Percentiles rank a stretch among this genome's conserved stretches.
These are phyloP conservation scores for Melanopsichium pennsylvanicum DNA, from an alignment of 1,284 basidiomycete genomes.

Conservation along the genomic window DNA sequence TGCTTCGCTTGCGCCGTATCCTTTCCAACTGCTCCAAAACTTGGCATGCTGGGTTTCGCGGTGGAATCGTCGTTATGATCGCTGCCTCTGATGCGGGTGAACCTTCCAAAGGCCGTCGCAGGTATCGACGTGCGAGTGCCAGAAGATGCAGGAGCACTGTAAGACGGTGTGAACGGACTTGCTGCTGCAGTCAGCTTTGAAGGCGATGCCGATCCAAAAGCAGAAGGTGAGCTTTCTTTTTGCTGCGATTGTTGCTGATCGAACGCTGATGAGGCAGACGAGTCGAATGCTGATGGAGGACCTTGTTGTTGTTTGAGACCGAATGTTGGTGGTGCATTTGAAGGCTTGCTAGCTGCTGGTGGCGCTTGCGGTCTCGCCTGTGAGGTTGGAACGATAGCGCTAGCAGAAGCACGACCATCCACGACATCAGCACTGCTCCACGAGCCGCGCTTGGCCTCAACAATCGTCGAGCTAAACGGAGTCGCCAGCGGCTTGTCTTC, in stretches of 20 bases:
- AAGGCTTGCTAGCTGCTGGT: too few species aligned
- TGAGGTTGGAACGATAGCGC: conserved; percentile 1
- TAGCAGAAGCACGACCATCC: conserved; percentile 71
- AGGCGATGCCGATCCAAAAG: conserved; percentile 7
- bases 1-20: background rate
- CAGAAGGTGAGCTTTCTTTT: background rate
- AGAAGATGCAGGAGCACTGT: background rate
- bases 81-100: background rate
- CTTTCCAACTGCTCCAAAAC: conserved; percentile 11
- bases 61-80: background rate
- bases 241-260: conserved; percentile 8
- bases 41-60: background rate
- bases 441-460: conserved; percentile 76
- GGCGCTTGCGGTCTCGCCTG: background rate
- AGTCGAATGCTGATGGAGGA: background rate
- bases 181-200: conserved; percentile 28
- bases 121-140: background rate
- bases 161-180: conserved; percentile 15
- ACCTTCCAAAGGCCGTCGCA: conserved; percentile 3
- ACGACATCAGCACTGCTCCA: conserved; percentile 77
- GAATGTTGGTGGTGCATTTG: conserved; percentile 1
- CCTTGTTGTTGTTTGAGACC: conserved; percentile 2
- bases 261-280: conserved; percentile 2
- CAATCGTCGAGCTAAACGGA: conserved; percentile 71
- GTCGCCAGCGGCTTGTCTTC: conserved; percentile 53